phyloP scores from a whole-genome alignment of 2,329 filamentous ascomycete genomes.

The Ophiocordyceps unilateralis region DNA sequence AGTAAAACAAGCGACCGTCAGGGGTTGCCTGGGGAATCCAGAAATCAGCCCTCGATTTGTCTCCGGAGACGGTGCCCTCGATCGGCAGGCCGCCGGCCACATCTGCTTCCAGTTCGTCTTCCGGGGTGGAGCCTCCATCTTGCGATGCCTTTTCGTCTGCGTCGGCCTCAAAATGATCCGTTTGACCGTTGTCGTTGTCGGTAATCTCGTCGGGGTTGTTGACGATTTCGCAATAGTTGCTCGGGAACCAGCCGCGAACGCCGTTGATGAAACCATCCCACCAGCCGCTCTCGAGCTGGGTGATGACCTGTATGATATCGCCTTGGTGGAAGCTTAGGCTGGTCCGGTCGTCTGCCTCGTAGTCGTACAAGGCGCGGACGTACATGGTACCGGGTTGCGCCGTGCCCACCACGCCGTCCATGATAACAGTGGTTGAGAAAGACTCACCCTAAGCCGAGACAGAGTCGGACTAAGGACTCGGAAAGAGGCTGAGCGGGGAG shows the following conservation, averaged over 20 bases:
- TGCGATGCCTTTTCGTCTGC: constrained; percentile 47
- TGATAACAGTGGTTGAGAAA: constrained; percentile 11
- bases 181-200: constrained; percentile 37
- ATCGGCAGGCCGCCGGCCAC: constrained; percentile 46
- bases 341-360: constrained; percentile 91
- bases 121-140: constrained; percentile 51
- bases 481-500: not conserved
- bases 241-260: constrained; percentile 95
- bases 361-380: constrained; percentile 92
- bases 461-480: not conserved
- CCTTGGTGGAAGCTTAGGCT: constrained; percentile 94
- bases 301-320: constrained; percentile 96
- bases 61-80: constrained; percentile 42
- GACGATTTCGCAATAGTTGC: constrained; percentile 92
- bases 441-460: not conserved
- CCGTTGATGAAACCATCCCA: constrained; percentile 98
- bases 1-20: constrained; percentile 88
- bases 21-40: constrained; percentile 97
- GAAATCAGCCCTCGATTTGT: constrained; percentile 80
- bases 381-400: constrained; percentile 58
- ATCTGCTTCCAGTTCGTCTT: constrained; percentile 44
- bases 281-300: constrained; percentile 95
- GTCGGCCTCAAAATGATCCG: constrained; percentile 43
- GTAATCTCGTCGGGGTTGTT: constrained; percentile 56
- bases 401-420: constrained; percentile 45